phyloP scores from a whole-genome alignment of 2,329 filamentous ascomycete genomes.

The Elsinoe arachidis region DNA sequence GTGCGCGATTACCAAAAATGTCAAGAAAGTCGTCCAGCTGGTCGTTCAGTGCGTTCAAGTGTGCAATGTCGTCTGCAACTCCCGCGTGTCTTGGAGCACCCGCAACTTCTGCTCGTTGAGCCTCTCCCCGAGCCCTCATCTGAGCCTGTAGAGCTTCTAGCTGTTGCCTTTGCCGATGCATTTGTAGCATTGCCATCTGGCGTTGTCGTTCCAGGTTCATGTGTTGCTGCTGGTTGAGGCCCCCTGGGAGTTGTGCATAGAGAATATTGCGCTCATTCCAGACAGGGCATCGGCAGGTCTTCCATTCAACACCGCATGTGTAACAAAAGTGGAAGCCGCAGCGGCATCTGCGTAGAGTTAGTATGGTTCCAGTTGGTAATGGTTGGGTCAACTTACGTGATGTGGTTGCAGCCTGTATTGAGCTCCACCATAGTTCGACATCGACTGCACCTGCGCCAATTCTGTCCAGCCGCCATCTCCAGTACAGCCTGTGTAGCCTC shows the following conservation, averaged over 20 bases:
- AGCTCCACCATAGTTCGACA: constrained; percentile 46
- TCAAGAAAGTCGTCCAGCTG: no score
- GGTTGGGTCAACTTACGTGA: constrained; percentile 38
- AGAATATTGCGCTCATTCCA: constrained; percentile 18
- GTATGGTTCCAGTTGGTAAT: not conserved
- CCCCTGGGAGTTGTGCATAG: not conserved
- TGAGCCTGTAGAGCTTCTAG: no score
- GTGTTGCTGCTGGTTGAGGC: not conserved
- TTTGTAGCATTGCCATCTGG: not conserved
- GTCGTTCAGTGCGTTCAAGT: no score
- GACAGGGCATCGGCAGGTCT: constrained; percentile 21
- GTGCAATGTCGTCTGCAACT: no score
- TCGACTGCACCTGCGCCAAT: constrained; percentile 44
- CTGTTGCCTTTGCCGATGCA: no score
- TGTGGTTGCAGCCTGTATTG: constrained; percentile 45
- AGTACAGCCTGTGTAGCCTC: constrained; percentile 28
- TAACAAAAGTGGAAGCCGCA: constrained; percentile 27
- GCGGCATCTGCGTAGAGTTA: constrained; percentile 18
- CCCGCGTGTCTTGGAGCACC: no score
- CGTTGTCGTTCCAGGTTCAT: not conserved
- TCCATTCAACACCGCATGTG: constrained; percentile 22
- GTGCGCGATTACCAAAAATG: no score
- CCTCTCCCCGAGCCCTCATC: no score
- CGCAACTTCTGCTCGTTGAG: no score
- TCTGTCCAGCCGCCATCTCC: constrained; percentile 32